Evolutionary conservation across 345 rosid species (phyloP).

Genomic region (Salix koriyanagi): DNA sequence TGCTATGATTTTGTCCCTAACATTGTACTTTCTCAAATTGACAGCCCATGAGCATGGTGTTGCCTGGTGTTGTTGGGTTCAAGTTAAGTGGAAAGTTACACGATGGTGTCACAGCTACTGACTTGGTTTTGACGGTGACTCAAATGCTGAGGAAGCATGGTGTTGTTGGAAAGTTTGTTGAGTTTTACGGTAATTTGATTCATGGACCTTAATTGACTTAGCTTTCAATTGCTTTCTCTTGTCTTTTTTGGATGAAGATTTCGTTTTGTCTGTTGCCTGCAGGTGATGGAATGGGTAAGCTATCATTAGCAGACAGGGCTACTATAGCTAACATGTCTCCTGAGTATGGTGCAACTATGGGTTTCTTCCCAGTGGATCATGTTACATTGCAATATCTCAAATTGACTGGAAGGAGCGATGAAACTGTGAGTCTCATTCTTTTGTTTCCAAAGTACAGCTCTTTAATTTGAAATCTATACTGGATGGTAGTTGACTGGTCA

Average conservation of each 20-base stretch:
- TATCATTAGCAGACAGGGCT: constrained; percentile 32
- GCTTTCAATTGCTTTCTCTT: too few species aligned
- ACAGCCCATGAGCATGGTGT: constrained; percentile 94
- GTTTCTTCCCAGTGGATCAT: constrained; percentile 35
- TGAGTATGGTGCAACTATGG: constrained; percentile 37
- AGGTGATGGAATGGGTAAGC: constrained; percentile 29
- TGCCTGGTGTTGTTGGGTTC: constrained; percentile 88
- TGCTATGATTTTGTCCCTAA: not conserved
- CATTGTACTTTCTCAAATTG: constrained; percentile 19
- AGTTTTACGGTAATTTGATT: constrained; percentile 27
- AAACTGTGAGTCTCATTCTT: constrained; percentile 15
- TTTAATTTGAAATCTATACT: not conserved
- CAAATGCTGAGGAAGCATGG: constrained; percentile 87
- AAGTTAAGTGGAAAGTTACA: constrained; percentile 59
- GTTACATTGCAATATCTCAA: constrained; percentile 29
- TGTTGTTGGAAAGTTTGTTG: constrained; percentile 34
- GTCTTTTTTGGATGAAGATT: not conserved
- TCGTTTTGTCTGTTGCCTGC: not conserved
- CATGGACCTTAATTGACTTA: not conserved
- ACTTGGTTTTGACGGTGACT: constrained; percentile 81
- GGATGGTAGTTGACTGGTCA: not conserved
- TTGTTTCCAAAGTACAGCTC: not conserved
- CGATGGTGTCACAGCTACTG: constrained; percentile 89
- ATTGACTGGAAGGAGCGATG: constrained; percentile 31
- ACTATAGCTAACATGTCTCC: constrained; percentile 36